Evolutionary conservation across 495 filamentous ascomycete species (phyloP), one percentile per base, ranked within the genome.

Genomic region (Letharia lupina): DNA sequence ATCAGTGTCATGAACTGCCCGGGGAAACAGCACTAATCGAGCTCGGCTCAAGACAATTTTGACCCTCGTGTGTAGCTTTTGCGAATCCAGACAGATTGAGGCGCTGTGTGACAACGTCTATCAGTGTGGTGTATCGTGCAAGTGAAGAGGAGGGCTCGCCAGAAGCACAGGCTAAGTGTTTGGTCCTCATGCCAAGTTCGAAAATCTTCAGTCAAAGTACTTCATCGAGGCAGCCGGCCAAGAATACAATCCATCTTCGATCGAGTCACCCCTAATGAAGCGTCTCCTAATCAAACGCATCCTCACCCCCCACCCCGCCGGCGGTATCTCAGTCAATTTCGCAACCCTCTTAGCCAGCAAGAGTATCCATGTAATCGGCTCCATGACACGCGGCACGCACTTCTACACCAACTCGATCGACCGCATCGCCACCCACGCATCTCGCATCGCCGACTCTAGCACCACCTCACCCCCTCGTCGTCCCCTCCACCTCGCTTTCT

Each of bases 371-470:
- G 60, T 62, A 8, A 44, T 47, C 16, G 60, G 23, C 6, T 62
- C 40, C 40, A 62, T 62, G 60, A 62, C 60, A 45, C 35, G 60
- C 84, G 15, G 87, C 85, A 69, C 87, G 85, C 42, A 87, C 84
- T 74, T 89, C 86, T 42, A 88, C 86, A 35, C 86, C 86, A 66
- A 89, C 84, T 0, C 86, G 86, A 64, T 84, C 80, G 9, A 80
- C 81, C 35, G 80, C 73, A 62, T 76, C 77, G 86, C 86, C 87
- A 4, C 84, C 84, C 10, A 77, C 83, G 15, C 78, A 37, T 16
- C 40, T 15, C 60, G 12, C 60, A 62, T 62, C 42, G 60, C 60
- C 31, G 16, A 62, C 40, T 33, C 28, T 42, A 33, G 47, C 20
- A 42, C 40, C 12, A 40, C 16, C 37, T 18, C 10, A 3, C 16